Conservation (phyloP, 176 grass and related monocot genomes). For the Carex scoparia region DNA sequence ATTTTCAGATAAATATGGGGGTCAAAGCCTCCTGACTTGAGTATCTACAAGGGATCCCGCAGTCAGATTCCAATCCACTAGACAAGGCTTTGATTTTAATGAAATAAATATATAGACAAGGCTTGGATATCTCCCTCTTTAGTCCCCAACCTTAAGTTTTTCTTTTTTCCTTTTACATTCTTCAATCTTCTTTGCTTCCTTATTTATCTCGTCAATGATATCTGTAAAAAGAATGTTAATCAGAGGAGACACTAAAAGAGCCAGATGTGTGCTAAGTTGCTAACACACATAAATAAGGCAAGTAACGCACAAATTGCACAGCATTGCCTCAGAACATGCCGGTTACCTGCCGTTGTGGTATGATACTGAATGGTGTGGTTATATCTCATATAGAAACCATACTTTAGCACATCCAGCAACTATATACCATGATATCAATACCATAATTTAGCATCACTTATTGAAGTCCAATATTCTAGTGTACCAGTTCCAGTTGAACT, state of each 20-base stretch:
- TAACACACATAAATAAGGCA: neutral
- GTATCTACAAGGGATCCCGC: no score
- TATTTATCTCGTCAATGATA: constrained; percentile 35
- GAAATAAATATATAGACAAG: neutral
- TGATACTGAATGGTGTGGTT: neutral
- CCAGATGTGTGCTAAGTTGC: neutral
- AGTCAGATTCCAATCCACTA: no score
- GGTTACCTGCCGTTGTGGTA: neutral
- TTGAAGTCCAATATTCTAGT: neutral
- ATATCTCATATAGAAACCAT: neutral
- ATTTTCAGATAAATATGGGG: no score
- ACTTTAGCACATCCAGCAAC: constrained; percentile 1
- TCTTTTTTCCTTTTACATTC: constrained; percentile 64
- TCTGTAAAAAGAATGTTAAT: constrained; percentile 3
- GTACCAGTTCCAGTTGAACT: neutral
- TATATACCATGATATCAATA: neutral
- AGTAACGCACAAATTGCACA: neutral
- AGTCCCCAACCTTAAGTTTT: constrained; percentile 56
- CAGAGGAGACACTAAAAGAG: neutral
- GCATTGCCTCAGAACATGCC: neutral
- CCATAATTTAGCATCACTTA: neutral
- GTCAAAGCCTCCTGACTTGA: no score
- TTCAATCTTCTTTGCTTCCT: constrained; percentile 53
- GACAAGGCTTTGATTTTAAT: no score
- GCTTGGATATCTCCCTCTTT: neutral